Base-by-base conservation (phyloP, 176 grass and related monocot species). In the Carex cristatella region DNA sequence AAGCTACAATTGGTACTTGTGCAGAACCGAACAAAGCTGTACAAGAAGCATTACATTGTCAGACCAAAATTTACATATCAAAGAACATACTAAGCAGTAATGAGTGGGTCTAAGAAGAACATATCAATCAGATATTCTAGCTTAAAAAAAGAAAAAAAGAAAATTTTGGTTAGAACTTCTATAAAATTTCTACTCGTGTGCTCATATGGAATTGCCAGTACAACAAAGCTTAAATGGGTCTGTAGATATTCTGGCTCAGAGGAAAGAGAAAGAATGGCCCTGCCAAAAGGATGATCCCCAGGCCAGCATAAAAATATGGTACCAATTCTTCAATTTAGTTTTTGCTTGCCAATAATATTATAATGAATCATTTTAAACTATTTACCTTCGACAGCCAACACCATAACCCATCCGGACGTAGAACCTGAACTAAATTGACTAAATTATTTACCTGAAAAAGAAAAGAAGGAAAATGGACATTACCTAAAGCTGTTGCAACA, bases 401-500 rank as follows among this genome's bases (percentile, higher is more conserved):
- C 13, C 40, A 49, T 2, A 73, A 9, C 38, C 42, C 10, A 55
- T 5, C 11, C 6, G 9, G 40, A 53, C 16, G 0, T 32, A 31
- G 27, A 56, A 57, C 74, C 51, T 78, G 6, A 57, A 78, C 33
- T 5, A 35, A 77, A 77, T 77, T 0, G 13, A 57, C 5, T 13
- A 56, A 56, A 78, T 57, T 16, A 56, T 56, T 33, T 78, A 5
- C 51, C 51, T 51, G 4, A 72, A 86, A 51, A 35, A 15, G 2
- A 28, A 19, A 82, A 28, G 1, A 67, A 56, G 86, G 42, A 14
- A 38, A 64, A 14, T 63, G 2, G 59, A 73, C 30, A 78, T 86
- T 58, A 93, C 95, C 93, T 86, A 98, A 71, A 14, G 91, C 90
- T 12, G 91, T 92, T 65, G 95, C 95, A 23, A 98, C 89, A 10